Evolutionary conservation across 345 rosid genomes (phyloP).

Genomic region (Ailanthus altissimus): DNA sequence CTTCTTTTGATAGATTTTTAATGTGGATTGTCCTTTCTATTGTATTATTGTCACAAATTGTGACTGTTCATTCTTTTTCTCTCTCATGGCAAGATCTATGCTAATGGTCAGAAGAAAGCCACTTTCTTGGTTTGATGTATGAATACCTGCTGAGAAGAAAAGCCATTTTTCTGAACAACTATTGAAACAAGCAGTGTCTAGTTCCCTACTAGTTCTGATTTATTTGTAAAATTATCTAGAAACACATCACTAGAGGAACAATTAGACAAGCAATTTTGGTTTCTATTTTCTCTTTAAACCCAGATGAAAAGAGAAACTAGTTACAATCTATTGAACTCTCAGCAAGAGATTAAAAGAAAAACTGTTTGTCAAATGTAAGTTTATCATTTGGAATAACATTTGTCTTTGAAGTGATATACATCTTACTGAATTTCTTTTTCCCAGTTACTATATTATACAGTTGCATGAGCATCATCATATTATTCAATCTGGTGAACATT

Average conservation of each 20-base stretch:
- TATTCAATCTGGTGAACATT: not conserved
- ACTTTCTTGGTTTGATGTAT: constrained; percentile 7
- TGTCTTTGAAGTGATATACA: not conserved
- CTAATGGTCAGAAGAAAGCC: not conserved
- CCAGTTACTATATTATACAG: not conserved
- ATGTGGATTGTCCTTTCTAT: not conserved
- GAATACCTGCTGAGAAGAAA: not conserved
- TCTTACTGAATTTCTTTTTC: not conserved
- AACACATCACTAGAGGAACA: not conserved
- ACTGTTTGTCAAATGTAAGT: not conserved
- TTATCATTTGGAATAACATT: not conserved
- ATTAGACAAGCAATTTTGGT: not conserved
- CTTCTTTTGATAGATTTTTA: not conserved
- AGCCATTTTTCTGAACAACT: not conserved
- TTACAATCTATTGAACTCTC: not conserved
- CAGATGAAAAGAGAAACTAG: not conserved
- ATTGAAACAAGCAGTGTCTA: not conserved
- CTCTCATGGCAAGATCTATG: not conserved
- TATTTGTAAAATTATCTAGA: not conserved
- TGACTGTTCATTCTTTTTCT: not conserved
- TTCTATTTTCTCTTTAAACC: not conserved
- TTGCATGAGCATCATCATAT: not conserved
- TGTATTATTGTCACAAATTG: not conserved
- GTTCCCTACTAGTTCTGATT: constrained; percentile 2
- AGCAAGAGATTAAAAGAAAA: not conserved